phyloP scores from a whole-genome alignment of 2,329 filamentous ascomycete species.

The Cadophora sp. region DNA sequence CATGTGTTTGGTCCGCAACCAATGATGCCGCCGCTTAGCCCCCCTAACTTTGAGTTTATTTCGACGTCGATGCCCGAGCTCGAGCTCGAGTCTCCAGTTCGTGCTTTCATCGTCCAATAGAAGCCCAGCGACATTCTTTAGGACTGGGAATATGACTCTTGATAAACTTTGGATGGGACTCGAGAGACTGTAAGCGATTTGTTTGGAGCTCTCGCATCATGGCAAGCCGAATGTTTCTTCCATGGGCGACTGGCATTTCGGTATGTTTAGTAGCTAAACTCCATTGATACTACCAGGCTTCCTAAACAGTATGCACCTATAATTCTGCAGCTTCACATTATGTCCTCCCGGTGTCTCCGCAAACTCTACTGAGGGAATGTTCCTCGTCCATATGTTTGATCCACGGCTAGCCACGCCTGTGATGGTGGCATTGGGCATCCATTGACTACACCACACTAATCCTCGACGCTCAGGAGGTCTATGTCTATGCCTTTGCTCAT shows the following conservation, averaged over 20 bases:
- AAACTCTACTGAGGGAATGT: not conserved
- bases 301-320: not conserved
- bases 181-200: not conserved
- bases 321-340: not conserved
- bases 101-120: not conserved
- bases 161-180: not conserved
- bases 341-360: not conserved
- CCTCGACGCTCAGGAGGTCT: not conserved
- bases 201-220: not conserved
- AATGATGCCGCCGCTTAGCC: not conserved
- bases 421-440: not conserved
- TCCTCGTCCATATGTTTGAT: not conserved
- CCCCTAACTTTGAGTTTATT: conserved; percentile 9
- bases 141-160: too few relatives aligned
- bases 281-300: not conserved
- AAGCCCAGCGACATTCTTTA: not conserved
- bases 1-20: not conserved
- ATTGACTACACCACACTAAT: not conserved
- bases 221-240: not conserved
- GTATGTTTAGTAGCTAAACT: too few relatives aligned
- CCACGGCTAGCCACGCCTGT: not conserved
- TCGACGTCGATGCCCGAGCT: conserved; percentile 2
- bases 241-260: not conserved
- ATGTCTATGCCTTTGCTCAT: not conserved
- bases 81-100: not conserved